These are phyloP conservation scores for Aspergillus terreus DNA, from an alignment of 2,329 filamentous ascomycete species.

Conservation along the genomic window DNA sequence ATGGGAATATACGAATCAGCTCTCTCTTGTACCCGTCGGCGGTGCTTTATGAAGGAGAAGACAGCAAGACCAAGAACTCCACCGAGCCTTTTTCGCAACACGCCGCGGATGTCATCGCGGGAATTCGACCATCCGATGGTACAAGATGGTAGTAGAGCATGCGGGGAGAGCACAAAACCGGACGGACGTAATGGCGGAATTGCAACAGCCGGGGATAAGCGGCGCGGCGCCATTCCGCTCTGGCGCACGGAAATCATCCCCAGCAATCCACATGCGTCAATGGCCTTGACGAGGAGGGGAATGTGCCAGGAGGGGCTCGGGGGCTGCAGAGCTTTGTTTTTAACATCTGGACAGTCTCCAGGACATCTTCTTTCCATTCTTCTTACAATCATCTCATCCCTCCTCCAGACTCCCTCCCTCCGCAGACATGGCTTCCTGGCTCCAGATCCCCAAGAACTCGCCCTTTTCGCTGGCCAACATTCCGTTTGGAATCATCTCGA, in stretches of 20 bases:
- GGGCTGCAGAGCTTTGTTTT: slow-evolving; percentile 1
- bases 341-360: slow-evolving; percentile 1
- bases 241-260: slow-evolving; percentile 3
- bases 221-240: slow-evolving; percentile 11
- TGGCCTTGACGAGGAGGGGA: neutral
- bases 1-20: neutral
- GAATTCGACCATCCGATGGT: slow-evolving; percentile 1
- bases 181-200: slow-evolving; percentile 3
- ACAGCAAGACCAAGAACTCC: neutral
- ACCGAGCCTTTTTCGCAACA: neutral
- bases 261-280: no score
- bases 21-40: neutral
- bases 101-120: slow-evolving; percentile 4
- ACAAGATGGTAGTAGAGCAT: slow-evolving; percentile 1
- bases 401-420: slow-evolving; percentile 1
- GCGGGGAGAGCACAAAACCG: neutral
- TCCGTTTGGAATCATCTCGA: slow-evolving; percentile 77
- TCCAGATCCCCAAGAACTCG: slow-evolving; percentile 56
- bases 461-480: slow-evolving; percentile 77
- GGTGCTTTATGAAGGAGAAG: slow-evolving; percentile 2
- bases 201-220: slow-evolving; percentile 18
- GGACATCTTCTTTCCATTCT: neutral
- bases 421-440: slow-evolving; percentile 51
- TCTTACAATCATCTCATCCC: neutral
- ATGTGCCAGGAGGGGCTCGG: slow-evolving; percentile 1